phyloP scores from a whole-genome alignment of 352 stramenopile genomes.

The Globisporangium solare region DNA sequence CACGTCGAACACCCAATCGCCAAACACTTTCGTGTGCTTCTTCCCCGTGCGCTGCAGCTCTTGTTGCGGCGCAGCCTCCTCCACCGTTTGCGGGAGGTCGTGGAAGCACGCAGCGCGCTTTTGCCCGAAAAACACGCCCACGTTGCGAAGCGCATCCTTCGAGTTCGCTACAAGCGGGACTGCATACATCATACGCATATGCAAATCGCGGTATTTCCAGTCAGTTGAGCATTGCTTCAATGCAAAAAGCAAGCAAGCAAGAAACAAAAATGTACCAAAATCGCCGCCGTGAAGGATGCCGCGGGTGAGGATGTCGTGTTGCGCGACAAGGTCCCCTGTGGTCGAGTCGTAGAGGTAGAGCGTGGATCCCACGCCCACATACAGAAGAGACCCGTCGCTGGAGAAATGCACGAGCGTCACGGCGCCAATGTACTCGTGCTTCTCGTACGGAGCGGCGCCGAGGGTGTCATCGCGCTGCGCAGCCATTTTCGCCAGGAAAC shows the following conservation, averaged over 20 bases:
- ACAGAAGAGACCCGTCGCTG: slow-evolving; percentile 57
- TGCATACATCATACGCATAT: slow-evolving; percentile 2
- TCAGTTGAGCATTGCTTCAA: too few relatives aligned
- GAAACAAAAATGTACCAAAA: slow-evolving; percentile 25
- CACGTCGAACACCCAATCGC: slow-evolving; percentile 85
- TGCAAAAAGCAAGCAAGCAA: not conserved
- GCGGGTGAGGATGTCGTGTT: slow-evolving; percentile 42
- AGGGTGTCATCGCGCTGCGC: not conserved
- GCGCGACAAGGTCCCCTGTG: slow-evolving; percentile 38
- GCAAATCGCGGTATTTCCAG: not conserved
- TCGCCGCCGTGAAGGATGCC: slow-evolving; percentile 79
- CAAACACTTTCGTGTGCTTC: slow-evolving; percentile 40
- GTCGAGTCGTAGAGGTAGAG: slow-evolving; percentile 62
- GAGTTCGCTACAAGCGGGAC: slow-evolving; percentile 3
- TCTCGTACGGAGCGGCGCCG: slow-evolving; percentile 22
- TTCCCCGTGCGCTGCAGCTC: slow-evolving; percentile 29
- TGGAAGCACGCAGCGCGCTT: slow-evolving; percentile 64
- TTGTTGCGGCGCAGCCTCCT: slow-evolving; percentile 12
- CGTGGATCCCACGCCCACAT: slow-evolving; percentile 59
- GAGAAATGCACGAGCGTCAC: slow-evolving; percentile 83
- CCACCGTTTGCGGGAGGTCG: slow-evolving; percentile 37
- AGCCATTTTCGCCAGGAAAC: not conserved
- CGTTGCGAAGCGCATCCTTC: slow-evolving; percentile 9
- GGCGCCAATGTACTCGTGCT: slow-evolving; percentile 76
- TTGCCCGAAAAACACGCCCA: slow-evolving; percentile 73